Conservation (phyloP, 129 eudicot species). For the Centaurea solstitialis region DNA sequence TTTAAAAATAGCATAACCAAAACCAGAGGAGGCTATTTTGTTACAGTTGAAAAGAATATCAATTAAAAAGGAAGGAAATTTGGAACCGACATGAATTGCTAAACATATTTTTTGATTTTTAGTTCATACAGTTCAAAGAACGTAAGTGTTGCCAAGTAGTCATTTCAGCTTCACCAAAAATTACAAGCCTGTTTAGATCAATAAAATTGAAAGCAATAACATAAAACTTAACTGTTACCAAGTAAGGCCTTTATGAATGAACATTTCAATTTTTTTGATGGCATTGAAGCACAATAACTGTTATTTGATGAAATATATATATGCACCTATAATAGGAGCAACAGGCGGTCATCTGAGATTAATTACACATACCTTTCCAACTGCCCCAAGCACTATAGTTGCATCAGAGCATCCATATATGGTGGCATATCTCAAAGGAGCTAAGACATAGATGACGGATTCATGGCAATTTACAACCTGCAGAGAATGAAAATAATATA, state of each 20-base stretch:
- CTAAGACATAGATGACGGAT: constrained; percentile 85
- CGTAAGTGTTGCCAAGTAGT: background rate
- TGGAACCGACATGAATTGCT: background rate
- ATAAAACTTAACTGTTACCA: background rate
- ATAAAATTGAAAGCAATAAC: background rate
- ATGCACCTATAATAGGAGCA: background rate
- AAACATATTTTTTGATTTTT: background rate
- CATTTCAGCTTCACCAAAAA: background rate
- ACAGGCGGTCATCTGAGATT: background rate
- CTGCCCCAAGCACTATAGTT: constrained; percentile 93
- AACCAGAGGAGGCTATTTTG: background rate
- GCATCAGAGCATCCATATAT: constrained; percentile 98
- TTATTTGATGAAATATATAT: background rate
- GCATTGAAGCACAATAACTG: background rate
- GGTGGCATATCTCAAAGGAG: constrained; percentile 89
- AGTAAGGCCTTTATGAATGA: background rate
- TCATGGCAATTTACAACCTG: constrained; percentile 96
- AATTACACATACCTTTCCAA: constrained; percentile 77
- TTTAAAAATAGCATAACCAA: background rate
- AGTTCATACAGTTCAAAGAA: background rate
- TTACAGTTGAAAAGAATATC: background rate
- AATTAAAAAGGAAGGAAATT: background rate
- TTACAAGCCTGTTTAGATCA: background rate
- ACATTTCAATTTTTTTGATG: background rate
- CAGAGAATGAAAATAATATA: constrained; percentile 22